Evolutionary conservation across 352 stramenopile species (phyloP).

Genomic region (Globisporangium nunn): DNA sequence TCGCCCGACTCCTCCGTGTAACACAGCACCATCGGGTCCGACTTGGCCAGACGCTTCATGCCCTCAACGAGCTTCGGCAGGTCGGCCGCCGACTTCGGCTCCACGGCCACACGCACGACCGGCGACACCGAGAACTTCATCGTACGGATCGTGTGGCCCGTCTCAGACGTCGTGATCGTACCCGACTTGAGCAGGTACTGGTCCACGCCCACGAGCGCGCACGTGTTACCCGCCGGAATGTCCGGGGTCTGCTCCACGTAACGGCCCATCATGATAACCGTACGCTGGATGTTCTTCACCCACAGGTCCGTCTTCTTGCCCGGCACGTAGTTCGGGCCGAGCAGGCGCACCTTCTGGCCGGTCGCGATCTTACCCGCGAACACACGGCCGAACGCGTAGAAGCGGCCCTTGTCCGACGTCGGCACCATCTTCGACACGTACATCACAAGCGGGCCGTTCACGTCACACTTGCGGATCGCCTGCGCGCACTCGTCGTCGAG

Average conservation of each 20-base stretch:
- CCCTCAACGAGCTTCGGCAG: constrained; percentile 99
- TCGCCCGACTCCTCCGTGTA: constrained; percentile 99
- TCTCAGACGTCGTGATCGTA: constrained; percentile 98
- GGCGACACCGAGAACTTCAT: constrained; percentile 99
- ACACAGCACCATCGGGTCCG: constrained; percentile 99
- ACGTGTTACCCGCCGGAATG: constrained; percentile 99
- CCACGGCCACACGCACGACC: constrained; percentile 98
- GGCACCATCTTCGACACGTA: constrained; percentile 99
- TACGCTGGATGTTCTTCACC: constrained; percentile 99
- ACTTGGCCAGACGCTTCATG: constrained; percentile 99
- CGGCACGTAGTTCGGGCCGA: constrained; percentile 99
- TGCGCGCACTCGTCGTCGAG: constrained; percentile 96
- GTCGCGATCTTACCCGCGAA: constrained; percentile 99
- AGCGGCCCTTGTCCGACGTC: constrained; percentile 97
- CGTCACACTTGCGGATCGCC: constrained; percentile 98
- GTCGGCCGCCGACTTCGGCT: constrained; percentile 98
- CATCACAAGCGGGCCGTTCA: constrained; percentile 97
- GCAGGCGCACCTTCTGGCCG: constrained; percentile 98
- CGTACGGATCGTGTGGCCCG: constrained; percentile 97
- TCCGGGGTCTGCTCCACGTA: constrained; percentile 98
- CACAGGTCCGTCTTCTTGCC: constrained; percentile 99
- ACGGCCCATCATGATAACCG: constrained; percentile 99
- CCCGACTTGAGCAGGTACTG: constrained; percentile 99
- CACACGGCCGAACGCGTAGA: constrained; percentile 99
- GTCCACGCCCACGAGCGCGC: constrained; percentile 98